Evolutionary conservation across 331 rosid species (phyloP).

Genomic region (Quercus lobata): DNA sequence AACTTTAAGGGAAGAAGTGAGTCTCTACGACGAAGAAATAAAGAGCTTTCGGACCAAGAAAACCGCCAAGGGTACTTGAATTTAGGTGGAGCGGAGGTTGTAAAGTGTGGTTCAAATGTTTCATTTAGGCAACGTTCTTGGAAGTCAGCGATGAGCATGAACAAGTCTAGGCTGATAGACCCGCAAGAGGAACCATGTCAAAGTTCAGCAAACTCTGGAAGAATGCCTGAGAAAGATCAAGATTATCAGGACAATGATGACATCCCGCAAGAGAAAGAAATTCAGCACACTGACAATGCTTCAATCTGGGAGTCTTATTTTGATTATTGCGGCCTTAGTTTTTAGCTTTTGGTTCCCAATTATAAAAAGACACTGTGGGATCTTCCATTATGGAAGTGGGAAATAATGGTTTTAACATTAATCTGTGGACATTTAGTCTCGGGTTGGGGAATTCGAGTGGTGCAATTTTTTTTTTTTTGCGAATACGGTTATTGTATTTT

Average conservation of each 20-base stretch:
- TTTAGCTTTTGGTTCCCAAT: constrained; percentile 44
- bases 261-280: background rate
- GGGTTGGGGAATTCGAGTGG: constrained; percentile 65
- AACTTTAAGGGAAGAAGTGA: constrained; percentile 1
- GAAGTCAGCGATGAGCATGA: constrained; percentile 22
- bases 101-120: constrained; percentile 23
- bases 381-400: constrained; percentile 88
- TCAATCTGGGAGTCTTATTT: constrained; percentile 41
- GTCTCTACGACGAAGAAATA: constrained; percentile 10
- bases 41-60: constrained; percentile 2
- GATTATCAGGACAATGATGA: constrained; percentile 5
- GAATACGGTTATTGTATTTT: constrained; percentile 76
- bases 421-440: constrained; percentile 88
- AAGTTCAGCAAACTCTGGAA: background rate
- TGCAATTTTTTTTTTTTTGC: constrained; percentile 38
- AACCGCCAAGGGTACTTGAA: background rate
- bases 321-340: constrained; percentile 40
- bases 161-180: constrained; percentile 32
- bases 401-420: constrained; percentile 62
- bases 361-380: constrained; percentile 52
- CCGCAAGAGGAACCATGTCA: constrained; percentile 8
- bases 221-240: background rate
- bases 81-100: background rate
- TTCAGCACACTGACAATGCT: background rate
- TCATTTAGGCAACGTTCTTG: constrained; percentile 18